A percentile compares a stretch with the other conserved stretches of the same genome.
Evolutionary conservation across 768 basidiomycete species (phyloP).

Genomic region (Udeniomyces megalosporus): DNA sequence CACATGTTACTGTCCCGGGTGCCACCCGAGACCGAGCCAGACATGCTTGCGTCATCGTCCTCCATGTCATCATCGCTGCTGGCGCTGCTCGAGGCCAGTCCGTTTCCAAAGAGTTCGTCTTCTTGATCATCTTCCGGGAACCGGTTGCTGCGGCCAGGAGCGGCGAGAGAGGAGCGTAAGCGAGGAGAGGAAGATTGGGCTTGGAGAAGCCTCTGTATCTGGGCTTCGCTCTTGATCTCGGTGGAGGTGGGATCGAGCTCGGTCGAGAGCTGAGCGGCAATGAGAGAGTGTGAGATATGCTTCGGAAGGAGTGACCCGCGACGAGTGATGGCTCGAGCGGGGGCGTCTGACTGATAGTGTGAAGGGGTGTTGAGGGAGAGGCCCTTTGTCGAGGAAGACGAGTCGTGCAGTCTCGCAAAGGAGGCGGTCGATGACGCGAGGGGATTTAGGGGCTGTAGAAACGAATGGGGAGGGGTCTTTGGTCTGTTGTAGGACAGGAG

Average conservation of each 20-base stretch:
- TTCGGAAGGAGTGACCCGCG: background rate
- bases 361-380: background rate
- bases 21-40: too few relatives aligned
- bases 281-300: background rate
- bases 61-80: background rate
- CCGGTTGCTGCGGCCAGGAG: background rate
- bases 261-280: background rate
- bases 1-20: too few relatives aligned
- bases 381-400: background rate
- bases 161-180: background rate
- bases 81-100: background rate
- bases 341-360: background rate
- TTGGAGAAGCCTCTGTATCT: background rate
- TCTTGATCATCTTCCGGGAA: conserved; percentile 7
- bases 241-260: background rate
- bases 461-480: too few relatives aligned
- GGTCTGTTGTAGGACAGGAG: too few relatives aligned
- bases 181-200: background rate
- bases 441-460: too few relatives aligned
- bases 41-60: background rate
- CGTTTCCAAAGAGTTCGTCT: background rate
- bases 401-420: background rate
- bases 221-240: conserved; percentile 2
- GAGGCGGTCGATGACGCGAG: background rate
- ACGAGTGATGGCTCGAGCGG: background rate